Base-by-base conservation (phyloP, 106 monocot species). In the Dendrobium officinale region DNA sequence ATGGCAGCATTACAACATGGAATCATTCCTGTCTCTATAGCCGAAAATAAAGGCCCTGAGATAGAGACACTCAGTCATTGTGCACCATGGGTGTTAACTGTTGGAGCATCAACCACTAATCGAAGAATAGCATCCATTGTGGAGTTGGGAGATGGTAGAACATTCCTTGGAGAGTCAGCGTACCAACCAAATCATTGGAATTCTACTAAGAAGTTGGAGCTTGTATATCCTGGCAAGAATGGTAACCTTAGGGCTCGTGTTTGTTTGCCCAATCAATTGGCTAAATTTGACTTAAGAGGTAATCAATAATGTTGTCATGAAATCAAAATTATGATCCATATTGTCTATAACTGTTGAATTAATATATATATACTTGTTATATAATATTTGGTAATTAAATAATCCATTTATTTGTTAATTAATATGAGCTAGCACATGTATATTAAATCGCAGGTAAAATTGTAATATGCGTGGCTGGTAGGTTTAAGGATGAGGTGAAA, bases 131-230 rank as follows among this genome's bases (percentile, higher is more conserved):
- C 6, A 9, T 31, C 75, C 3, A 18, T 55, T 58, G 81, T 75
- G 16, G 13, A 56, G 61, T 42, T 89, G 6, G 84, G 80, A 4
- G 68, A 89, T 49, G 82, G 87, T 2, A 6, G 59, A 22, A 67
- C 78, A 40, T 75, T 87, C 44, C n/a, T 84, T 15, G 87, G 89
- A 1, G 85, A 89, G 42, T 26, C 84, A 0, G 78, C 86, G 2
- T 80, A 77, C 78, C 88, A 88, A 31, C 79, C 82, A 0, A 3
- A 7, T 3, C 79, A 74, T 72, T 77, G 48, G 76, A 75, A 41
- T 42, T n/a, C 67, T 67, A 73, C 68, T 20, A 17, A 27, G 0
- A 47, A 0, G 2, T 44, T 49, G 17, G 74, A 79, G 20, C 77
- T 87, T 17, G 80, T 58, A 4, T 81, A 72, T 58, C 73, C 81